phyloP scores from a whole-genome alignment of 352 stramenopile genomes.

The Thalassiosira gravida region DNA sequence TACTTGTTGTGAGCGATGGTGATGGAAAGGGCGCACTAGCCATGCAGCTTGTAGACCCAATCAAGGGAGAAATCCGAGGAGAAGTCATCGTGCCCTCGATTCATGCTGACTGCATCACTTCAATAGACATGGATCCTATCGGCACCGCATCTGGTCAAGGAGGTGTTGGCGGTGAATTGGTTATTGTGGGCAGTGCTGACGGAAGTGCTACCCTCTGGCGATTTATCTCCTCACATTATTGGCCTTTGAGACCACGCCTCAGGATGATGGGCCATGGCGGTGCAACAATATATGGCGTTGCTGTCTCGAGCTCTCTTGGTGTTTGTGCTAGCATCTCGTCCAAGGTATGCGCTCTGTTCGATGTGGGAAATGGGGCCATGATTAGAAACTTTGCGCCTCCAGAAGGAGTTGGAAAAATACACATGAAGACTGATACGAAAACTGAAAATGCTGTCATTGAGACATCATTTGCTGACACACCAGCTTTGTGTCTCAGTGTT shows the following conservation, averaged over 20 bases:
- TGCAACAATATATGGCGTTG: constrained; percentile 67
- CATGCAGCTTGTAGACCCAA: constrained; percentile 85
- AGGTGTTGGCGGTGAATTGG: constrained; percentile 84
- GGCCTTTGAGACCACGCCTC: constrained; percentile 78
- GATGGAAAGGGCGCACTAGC: constrained; percentile 76
- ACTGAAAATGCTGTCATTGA: constrained; percentile 14
- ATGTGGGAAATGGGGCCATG: constrained; percentile 83
- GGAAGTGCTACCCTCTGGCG: constrained; percentile 81
- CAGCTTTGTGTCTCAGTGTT: constrained; percentile 74
- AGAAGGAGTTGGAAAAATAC: constrained; percentile 31
- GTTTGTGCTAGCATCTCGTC: constrained; percentile 78
- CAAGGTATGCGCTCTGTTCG: constrained; percentile 77
- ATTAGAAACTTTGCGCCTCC: constrained; percentile 79
- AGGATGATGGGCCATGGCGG: constrained; percentile 75
- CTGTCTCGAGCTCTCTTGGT: constrained; percentile 74
- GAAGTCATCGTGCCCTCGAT: constrained; percentile 79
- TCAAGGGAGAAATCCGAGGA: constrained; percentile 78
- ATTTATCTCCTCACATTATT: constrained; percentile 86
- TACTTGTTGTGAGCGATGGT: constrained; percentile 84
- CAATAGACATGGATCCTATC: constrained; percentile 85
- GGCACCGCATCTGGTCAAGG: constrained; percentile 79
- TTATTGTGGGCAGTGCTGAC: constrained; percentile 82
- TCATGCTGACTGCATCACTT: constrained; percentile 77
- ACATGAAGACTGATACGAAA: constrained; percentile 35
- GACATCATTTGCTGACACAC: constrained; percentile 72